phyloP scores from a whole-genome alignment of 352 stramenopile species.

The Phytophthora meadii region DNA sequence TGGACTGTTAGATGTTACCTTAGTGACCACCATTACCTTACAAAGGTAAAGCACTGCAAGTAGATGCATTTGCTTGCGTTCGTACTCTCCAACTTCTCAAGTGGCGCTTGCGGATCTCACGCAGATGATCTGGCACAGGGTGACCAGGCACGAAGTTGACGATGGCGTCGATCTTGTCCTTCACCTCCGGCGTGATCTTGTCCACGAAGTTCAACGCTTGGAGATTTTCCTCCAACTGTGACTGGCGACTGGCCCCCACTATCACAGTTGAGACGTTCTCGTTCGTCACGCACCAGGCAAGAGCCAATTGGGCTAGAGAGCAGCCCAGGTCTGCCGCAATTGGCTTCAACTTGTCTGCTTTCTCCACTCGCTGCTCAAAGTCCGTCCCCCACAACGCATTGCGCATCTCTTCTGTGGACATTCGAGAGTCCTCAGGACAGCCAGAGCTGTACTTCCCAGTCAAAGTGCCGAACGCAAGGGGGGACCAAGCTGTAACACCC shows the following conservation, averaged over 20 bases:
- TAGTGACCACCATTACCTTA: too few species aligned
- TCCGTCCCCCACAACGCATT: neutral
- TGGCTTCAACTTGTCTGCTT: neutral
- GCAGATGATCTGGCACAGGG: neutral
- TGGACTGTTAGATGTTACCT: too few species aligned
- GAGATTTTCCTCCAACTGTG: constrained; percentile 16
- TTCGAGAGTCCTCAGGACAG: neutral
- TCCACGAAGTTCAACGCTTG: constrained; percentile 6
- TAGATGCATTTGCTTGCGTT: too few species aligned
- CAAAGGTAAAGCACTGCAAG: too few species aligned
- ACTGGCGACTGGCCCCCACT: neutral
- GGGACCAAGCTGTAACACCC: constrained; percentile 48
- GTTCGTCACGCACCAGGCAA: neutral
- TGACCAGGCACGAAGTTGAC: constrained; percentile 2
- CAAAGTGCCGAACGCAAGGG: constrained; percentile 53
- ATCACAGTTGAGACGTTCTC: neutral
- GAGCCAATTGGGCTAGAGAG: neutral
- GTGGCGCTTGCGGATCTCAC: constrained; percentile 1
- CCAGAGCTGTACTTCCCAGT: constrained; percentile 62
- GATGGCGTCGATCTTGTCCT: constrained; percentile 11
- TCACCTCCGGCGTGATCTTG: constrained; percentile 21
- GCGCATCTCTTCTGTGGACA: neutral
- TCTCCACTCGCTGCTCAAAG: neutral
- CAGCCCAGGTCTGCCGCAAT: neutral
- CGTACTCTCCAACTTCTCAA: neutral